Evolutionary conservation across 2,329 filamentous ascomycete genomes (phyloP).

Genomic region (Fusarium virguliforme): DNA sequence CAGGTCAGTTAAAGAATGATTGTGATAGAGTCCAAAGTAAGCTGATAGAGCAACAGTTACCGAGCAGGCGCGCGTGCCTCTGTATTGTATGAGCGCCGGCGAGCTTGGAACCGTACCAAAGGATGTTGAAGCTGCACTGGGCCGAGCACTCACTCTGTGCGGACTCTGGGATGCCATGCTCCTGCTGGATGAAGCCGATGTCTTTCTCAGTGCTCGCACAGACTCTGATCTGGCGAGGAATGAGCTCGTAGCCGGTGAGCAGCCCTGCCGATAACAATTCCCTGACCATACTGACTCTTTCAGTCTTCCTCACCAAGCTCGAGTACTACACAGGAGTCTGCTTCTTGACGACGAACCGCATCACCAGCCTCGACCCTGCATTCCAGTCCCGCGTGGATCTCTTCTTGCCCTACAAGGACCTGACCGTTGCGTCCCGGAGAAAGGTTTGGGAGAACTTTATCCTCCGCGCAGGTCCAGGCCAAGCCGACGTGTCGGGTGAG

Average conservation of each 20-base stretch:
- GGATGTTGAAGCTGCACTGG: constrained; percentile 55
- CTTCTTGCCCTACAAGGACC: constrained; percentile 52
- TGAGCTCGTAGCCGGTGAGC: constrained; percentile 55
- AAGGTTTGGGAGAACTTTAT: constrained; percentile 59
- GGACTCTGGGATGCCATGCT: constrained; percentile 66
- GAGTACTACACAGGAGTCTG: constrained; percentile 59
- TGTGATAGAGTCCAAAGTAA: rapidly evolving
- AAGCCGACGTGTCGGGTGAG: constrained; percentile 50
- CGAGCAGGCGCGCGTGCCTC: constrained; percentile 56
- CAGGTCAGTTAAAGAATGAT: constrained; percentile 13
- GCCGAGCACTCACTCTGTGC: constrained; percentile 57
- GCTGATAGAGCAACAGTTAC: constrained; percentile 49
- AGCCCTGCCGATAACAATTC: too few relatives aligned
- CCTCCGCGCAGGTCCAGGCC: constrained; percentile 46
- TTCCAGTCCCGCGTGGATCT: constrained; percentile 58
- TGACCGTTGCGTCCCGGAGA: constrained; percentile 49
- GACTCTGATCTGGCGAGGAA: constrained; percentile 58
- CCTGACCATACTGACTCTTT: neutral
- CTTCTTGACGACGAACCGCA: constrained; percentile 59
- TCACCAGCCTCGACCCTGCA: constrained; percentile 56
- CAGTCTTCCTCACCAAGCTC: constrained; percentile 52
- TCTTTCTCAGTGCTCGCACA: constrained; percentile 59
- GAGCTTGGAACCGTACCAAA: constrained; percentile 57
- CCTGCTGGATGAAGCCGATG: constrained; percentile 62
- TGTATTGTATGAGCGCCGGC: constrained; percentile 60